phyloP scores from a whole-genome alignment of 208 protist species.

The Novymonas esmeraldas region DNA sequence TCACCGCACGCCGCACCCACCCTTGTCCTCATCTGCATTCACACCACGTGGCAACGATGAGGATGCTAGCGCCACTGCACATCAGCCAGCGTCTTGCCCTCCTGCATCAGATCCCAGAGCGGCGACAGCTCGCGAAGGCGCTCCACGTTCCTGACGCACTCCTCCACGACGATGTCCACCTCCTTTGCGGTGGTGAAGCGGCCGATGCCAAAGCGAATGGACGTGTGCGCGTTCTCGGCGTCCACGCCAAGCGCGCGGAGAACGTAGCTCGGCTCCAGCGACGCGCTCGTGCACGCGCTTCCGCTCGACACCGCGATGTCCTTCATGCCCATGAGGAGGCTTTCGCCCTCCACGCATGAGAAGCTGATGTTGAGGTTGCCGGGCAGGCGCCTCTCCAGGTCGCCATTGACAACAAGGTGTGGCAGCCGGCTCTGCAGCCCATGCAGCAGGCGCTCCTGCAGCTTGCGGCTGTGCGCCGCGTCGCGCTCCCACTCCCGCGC shows the following conservation, averaged over 20 bases:
- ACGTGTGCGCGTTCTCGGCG: slow-evolving; percentile 99
- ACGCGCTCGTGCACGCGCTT: slow-evolving; percentile 99
- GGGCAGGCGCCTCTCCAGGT: slow-evolving; percentile 87
- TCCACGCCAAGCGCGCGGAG: slow-evolving; percentile 98
- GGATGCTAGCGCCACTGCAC: slow-evolving; percentile 80
- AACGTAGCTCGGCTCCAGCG: slow-evolving; percentile 99
- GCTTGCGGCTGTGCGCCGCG: slow-evolving; percentile 64
- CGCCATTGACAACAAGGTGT: slow-evolving; percentile 96
- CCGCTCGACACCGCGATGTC: slow-evolving; percentile 95
- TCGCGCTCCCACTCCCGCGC: slow-evolving; percentile 96
- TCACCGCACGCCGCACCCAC: no score
- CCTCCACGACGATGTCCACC: slow-evolving; percentile 93
- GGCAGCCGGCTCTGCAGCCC: slow-evolving; percentile 83
- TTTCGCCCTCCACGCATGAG: slow-evolving; percentile 99
- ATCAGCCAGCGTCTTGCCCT: slow-evolving; percentile 94
- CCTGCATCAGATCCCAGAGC: slow-evolving; percentile 98
- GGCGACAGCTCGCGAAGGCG: slow-evolving; percentile 97
- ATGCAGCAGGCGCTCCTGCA: slow-evolving; percentile 87
- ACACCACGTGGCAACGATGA: background rate
- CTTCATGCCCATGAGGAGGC: slow-evolving; percentile 98
- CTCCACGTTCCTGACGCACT: slow-evolving; percentile 91
- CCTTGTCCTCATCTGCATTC: no score
- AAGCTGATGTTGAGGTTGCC: slow-evolving; percentile 99
- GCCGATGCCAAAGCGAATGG: slow-evolving; percentile 98
- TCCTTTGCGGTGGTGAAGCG: slow-evolving; percentile 98